A percentile compares a stretch with the other conserved stretches of the same genome.
These are phyloP conservation scores for Ganoderma lucidum DNA, from an alignment of 1,284 basidiomycete species.

Conservation along the genomic window DNA sequence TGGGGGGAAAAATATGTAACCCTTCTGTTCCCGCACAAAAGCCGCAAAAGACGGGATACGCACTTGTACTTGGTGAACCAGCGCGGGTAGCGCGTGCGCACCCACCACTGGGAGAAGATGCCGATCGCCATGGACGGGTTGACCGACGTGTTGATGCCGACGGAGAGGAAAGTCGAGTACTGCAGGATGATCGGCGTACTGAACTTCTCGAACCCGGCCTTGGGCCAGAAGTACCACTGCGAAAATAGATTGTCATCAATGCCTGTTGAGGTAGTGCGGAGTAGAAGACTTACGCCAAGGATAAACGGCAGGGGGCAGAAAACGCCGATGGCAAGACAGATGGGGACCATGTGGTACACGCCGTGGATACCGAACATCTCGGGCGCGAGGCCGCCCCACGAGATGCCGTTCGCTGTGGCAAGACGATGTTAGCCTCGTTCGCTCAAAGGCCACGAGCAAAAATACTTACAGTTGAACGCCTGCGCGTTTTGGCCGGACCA, in stretches of 20 bases:
- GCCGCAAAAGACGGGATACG: conserved; percentile 34
- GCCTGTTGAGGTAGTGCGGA: neutral
- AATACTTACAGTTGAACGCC: conserved; percentile 46
- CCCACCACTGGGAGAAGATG: conserved; percentile 63
- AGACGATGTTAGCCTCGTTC: neutral
- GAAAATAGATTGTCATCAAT: neutral
- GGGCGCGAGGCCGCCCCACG: conserved; percentile 66
- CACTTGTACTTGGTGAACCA: conserved; percentile 72
- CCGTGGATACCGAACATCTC: conserved; percentile 57
- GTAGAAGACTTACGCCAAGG: conserved; percentile 33
- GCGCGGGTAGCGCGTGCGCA: conserved; percentile 51
- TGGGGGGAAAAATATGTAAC: neutral
- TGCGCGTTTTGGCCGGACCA: conserved; percentile 66
- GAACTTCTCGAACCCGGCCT: conserved; percentile 53
- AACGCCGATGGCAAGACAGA: conserved; percentile 60
- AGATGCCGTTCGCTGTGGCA: conserved; percentile 55
- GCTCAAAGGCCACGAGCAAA: no score
- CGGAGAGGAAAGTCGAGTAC: conserved; percentile 53
- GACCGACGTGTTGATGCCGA: conserved; percentile 57
- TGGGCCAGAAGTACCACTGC: conserved; percentile 56
- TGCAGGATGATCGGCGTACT: conserved; percentile 54
- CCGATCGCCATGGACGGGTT: conserved; percentile 56
- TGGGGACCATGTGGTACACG: conserved; percentile 60
- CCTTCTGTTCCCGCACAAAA: neutral
- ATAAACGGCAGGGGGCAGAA: conserved; percentile 62